Evolutionary conservation across 805 yeast genomes (phyloP).

Genomic region (Wickerhamiella shivajii): DNA sequence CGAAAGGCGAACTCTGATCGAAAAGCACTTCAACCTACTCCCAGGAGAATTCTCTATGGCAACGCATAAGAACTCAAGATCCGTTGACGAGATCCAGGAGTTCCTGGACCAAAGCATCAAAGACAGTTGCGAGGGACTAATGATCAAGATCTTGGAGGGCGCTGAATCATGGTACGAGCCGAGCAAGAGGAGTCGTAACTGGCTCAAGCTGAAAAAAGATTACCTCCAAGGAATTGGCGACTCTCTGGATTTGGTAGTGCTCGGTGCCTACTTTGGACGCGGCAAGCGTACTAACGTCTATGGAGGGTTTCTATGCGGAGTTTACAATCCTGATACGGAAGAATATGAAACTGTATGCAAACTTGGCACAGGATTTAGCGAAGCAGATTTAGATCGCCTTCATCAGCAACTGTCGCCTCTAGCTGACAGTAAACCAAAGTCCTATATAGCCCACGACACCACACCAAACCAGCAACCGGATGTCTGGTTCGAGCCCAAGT

Average conservation of each 20-base stretch:
- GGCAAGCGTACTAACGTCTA: conserved; percentile 92
- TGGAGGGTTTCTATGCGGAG: conserved; percentile 87
- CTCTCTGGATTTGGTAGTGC: conserved; percentile 79
- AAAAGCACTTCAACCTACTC: conserved; percentile 40
- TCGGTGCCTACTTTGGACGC: conserved; percentile 86
- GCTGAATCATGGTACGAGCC: conserved; percentile 80
- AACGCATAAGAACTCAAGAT: conserved; percentile 51
- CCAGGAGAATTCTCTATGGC: conserved; percentile 79
- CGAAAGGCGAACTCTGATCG: conserved; percentile 53
- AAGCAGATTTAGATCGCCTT: conserved; percentile 54
- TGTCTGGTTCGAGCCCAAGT: conserved; percentile 85
- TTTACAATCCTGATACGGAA: conserved; percentile 80
- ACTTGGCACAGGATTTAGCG: conserved; percentile 94
- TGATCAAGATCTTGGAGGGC: conserved; percentile 84
- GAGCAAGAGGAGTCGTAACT: conserved; percentile 82
- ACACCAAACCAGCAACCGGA: conserved; percentile 65
- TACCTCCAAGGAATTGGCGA: conserved; percentile 93
- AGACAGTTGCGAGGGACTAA: conserved; percentile 86
- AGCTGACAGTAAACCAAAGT: conserved; percentile 47
- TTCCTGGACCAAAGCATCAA: conserved; percentile 82
- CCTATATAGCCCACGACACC: conserved; percentile 51
- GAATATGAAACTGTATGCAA: conserved; percentile 93
- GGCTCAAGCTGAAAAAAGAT: conserved; percentile 93
- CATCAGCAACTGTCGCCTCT: conserved; percentile 51
- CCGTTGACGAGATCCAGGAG: conserved; percentile 56